A percentile compares a stretch with the other conserved stretches of the same genome.
These are phyloP conservation scores for Chrysoporthe deuterocubensis DNA, from an alignment of 2,329 filamentous ascomycete species.

Conservation along the genomic window DNA sequence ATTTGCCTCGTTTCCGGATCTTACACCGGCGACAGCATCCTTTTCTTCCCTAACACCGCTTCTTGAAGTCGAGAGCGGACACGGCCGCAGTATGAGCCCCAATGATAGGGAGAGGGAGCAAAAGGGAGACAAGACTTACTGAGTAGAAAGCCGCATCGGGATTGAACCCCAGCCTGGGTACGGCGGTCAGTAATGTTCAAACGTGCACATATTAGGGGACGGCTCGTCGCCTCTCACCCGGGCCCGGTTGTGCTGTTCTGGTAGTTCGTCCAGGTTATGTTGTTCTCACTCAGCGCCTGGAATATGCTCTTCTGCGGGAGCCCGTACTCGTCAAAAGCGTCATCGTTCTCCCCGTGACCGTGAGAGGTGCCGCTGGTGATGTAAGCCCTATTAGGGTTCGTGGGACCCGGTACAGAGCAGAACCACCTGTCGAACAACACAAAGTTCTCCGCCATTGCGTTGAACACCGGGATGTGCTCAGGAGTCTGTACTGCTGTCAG, in stretches of 20 bases:
- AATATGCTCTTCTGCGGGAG: slow-evolving; percentile 43
- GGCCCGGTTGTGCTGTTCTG: slow-evolving; percentile 43
- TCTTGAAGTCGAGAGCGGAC: too few relatives aligned
- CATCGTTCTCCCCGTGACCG: slow-evolving; percentile 39
- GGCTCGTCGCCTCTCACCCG: slow-evolving; percentile 25
- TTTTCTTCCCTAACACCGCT: too few relatives aligned
- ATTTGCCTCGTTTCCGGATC: too few relatives aligned
- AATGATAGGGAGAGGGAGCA: too few relatives aligned
- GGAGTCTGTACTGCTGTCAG: slow-evolving; percentile 31
- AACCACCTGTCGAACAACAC: slow-evolving; percentile 51
- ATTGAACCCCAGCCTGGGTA: slow-evolving; percentile 17
- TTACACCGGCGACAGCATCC: too few relatives aligned
- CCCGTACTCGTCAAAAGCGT: slow-evolving; percentile 34
- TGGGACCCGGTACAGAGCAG: slow-evolving; percentile 36
- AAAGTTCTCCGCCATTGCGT: slow-evolving; percentile 46
- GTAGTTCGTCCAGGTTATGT: slow-evolving; percentile 52
- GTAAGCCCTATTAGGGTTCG: slow-evolving; percentile 46
- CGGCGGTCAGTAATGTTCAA: neutral
- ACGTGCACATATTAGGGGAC: neutral
- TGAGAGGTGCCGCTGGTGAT: slow-evolving; percentile 36
- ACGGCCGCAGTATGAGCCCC: too few relatives aligned
- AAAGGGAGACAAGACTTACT: neutral
- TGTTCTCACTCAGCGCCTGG: slow-evolving; percentile 44
- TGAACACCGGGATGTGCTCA: slow-evolving; percentile 46
- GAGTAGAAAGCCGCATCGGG: slow-evolving; percentile 49